Conservation (phyloP, 139 green algal species). For the Astrephomene gubernaculifera region DNA sequence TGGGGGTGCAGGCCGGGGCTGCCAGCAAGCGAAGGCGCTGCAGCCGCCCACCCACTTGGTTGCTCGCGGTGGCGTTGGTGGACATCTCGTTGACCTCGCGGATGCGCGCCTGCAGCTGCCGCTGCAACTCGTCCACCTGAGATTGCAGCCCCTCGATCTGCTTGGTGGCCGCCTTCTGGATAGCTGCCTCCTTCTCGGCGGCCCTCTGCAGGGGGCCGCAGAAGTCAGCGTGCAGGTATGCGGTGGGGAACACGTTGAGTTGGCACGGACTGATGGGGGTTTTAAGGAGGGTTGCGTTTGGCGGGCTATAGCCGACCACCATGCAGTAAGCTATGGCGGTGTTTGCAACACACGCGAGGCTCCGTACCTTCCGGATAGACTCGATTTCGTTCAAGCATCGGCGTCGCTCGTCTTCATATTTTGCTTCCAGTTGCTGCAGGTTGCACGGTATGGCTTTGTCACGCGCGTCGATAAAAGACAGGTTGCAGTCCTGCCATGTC, state of each 20-base stretch:
- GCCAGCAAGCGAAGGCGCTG: too few relatives aligned
- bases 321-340: too few relatives aligned
- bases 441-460: neutral
- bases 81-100: slow-evolving; percentile 54
- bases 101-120: slow-evolving; percentile 60
- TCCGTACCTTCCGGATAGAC: slow-evolving; percentile 42
- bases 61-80: slow-evolving; percentile 44
- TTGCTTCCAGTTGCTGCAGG: slow-evolving; percentile 64
- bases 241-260: too few relatives aligned
- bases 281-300: too few relatives aligned
- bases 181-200: slow-evolving; percentile 51
- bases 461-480: neutral
- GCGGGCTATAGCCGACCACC: too few relatives aligned
- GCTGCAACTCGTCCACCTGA: slow-evolving; percentile 60
- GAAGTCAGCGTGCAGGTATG: too few relatives aligned
- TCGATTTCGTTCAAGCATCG: slow-evolving; percentile 57
- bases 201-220: slow-evolving; percentile 39
- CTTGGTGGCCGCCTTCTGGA: slow-evolving; percentile 62
- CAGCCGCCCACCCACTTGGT: slow-evolving; percentile 47
- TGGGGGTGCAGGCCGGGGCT: too few relatives aligned
- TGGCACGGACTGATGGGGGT: too few relatives aligned
- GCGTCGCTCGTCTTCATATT: slow-evolving; percentile 65
- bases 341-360: too few relatives aligned
- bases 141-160: slow-evolving; percentile 52
- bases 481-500: slow-evolving; percentile 1